A percentile compares a stretch with the other conserved stretches of the same genome.
Evolutionary conservation across 1,284 basidiomycete species (phyloP).

Genomic region (Pterulicium gracile): DNA sequence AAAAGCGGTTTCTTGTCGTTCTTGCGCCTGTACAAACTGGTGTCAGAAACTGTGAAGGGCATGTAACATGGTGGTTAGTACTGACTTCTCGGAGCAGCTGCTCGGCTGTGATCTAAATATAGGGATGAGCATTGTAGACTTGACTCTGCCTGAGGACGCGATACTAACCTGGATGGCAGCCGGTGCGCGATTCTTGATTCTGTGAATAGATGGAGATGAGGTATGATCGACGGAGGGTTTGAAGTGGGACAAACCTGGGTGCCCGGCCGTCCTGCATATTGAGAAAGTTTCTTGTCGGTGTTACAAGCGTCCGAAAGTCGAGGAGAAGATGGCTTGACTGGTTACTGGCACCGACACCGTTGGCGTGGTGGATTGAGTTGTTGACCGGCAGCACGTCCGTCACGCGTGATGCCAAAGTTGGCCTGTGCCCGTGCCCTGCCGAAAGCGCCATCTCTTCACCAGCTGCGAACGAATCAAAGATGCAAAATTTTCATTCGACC

Average conservation of each 20-base stretch:
- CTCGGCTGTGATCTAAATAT: constrained; percentile 83
- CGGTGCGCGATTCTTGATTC: constrained; percentile 91
- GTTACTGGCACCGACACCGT: too few species aligned
- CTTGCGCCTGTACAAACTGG: constrained; percentile 62
- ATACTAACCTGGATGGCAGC: constrained; percentile 74
- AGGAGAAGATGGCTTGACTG: too few species aligned
- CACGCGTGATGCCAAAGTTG: too few species aligned
- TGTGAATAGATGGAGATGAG: constrained; percentile 14
- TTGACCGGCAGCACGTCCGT: too few species aligned
- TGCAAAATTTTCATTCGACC: too few species aligned
- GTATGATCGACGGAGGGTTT: constrained; percentile 6
- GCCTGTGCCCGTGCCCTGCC: too few species aligned
- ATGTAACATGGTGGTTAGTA: neutral
- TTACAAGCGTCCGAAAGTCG: too few species aligned
- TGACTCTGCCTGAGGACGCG: neutral
- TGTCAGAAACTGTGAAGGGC: constrained; percentile 1
- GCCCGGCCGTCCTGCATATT: constrained; percentile 46
- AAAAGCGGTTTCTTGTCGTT: constrained; percentile 87
- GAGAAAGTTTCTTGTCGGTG: too few species aligned
- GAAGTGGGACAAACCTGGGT: constrained; percentile 29
- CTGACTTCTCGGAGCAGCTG: constrained; percentile 89
- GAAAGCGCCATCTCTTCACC: too few species aligned
- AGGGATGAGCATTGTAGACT: constrained; percentile 11
- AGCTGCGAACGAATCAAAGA: too few species aligned
- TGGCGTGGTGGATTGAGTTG: too few species aligned